Evolutionary conservation across 352 stramenopile genomes (phyloP).

Genomic region (Phytophthora pisi): DNA sequence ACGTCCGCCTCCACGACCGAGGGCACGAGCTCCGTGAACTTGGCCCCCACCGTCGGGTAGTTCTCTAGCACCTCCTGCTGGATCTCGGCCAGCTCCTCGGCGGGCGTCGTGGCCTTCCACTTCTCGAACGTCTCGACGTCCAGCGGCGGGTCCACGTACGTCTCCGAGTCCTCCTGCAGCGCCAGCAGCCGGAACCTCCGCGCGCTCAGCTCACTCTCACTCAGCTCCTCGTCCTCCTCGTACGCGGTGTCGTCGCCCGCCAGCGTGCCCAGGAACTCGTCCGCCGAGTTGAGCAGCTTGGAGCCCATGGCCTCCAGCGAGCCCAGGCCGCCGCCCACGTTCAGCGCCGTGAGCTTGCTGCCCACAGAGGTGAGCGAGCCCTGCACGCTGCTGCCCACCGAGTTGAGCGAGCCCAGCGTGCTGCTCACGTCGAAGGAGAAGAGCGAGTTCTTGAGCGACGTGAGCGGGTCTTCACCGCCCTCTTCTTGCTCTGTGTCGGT

Average conservation of each 20-base stretch:
- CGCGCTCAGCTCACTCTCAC: constrained; percentile 46
- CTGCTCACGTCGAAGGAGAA: constrained; percentile 59
- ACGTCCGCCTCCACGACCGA: constrained; percentile 49
- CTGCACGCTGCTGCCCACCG: constrained; percentile 38
- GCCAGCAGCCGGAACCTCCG: constrained; percentile 64
- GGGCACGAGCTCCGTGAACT: constrained; percentile 66
- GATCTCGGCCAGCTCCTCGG: constrained; percentile 48
- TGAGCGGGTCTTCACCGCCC: constrained; percentile 20
- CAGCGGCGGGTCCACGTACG: constrained; percentile 61
- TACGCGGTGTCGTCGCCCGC: constrained; percentile 31
- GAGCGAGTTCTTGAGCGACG: constrained; percentile 45
- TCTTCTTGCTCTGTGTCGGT: constrained; percentile 6
- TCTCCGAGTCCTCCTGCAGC: constrained; percentile 68
- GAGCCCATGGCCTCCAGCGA: constrained; percentile 68
- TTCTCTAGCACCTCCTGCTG: constrained; percentile 64
- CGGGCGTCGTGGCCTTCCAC: constrained; percentile 45
- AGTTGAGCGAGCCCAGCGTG: constrained; percentile 40
- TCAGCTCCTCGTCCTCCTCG: constrained; percentile 40
- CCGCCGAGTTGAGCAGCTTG: constrained; percentile 72
- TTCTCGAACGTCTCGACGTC: constrained; percentile 71
- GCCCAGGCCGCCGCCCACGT: constrained; percentile 34
- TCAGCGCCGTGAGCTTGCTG: constrained; percentile 40
- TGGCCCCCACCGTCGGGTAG: constrained; percentile 62
- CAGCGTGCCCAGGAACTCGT: constrained; percentile 63
- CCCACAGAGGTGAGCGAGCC: constrained; percentile 41